Conservation (phyloP, 768 basidiomycete species). For the Megacollybia marginata region DNA sequence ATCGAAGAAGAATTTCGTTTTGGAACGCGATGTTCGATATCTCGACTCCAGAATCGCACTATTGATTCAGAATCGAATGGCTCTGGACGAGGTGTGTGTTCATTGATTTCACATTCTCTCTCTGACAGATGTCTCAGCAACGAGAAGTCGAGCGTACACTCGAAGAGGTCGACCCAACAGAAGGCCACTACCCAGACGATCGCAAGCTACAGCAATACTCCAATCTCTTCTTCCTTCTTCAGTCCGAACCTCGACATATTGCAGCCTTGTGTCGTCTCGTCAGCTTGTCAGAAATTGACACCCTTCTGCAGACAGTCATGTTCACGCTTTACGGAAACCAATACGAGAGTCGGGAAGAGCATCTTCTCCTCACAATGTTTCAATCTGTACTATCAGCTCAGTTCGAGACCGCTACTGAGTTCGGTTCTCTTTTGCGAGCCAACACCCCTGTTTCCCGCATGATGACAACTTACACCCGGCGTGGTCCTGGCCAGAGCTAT, state of each 20-base stretch:
- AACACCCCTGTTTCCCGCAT: constrained; percentile 99
- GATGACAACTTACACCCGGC: constrained; percentile 99
- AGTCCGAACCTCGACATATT: constrained; percentile 95
- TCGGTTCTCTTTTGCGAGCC: constrained; percentile 95
- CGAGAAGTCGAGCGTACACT: constrained; percentile 91
- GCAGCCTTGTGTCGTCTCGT: constrained; percentile 95
- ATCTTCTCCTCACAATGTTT: constrained; percentile 98
- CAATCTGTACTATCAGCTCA: constrained; percentile 97
- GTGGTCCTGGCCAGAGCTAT: constrained; percentile 97
- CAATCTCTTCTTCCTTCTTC: constrained; percentile 97
- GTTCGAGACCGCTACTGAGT: constrained; percentile 98
- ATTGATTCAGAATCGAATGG: constrained; percentile 98
- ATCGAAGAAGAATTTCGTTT: constrained; percentile 99
- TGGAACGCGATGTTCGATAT: constrained; percentile 97
- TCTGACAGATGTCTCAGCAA: constrained; percentile 48
- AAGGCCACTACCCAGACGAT: constrained; percentile 92
- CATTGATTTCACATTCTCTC: background rate
- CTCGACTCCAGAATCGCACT: constrained; percentile 95
- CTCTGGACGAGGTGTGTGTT: constrained; percentile 78
- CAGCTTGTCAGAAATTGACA: constrained; percentile 94
- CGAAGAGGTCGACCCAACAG: constrained; percentile 91
- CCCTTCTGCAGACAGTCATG: constrained; percentile 99
- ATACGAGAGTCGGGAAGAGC: constrained; percentile 97
- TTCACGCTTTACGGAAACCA: constrained; percentile 99
- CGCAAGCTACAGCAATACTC: constrained; percentile 93